Evolutionary conservation across 1,284 basidiomycete species (phyloP).

Genomic region (Phenoliferia sp.): DNA sequence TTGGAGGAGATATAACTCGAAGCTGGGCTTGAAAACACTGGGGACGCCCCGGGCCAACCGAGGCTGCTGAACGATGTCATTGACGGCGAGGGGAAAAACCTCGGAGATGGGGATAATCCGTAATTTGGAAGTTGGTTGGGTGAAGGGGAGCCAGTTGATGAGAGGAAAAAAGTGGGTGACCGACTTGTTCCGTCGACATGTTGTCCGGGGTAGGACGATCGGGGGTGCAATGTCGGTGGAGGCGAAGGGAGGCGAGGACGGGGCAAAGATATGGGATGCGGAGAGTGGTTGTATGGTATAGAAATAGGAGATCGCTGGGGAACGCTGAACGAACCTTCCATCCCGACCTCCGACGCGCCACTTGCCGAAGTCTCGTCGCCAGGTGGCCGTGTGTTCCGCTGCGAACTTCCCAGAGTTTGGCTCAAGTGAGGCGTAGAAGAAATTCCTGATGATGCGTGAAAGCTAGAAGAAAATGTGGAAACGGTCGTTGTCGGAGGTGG

Average conservation of each 20-base stretch:
- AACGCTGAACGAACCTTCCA: not conserved
- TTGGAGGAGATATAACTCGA: constrained; percentile 5
- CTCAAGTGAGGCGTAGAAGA: not conserved
- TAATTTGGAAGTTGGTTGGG: not conserved
- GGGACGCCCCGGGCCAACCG: not conserved
- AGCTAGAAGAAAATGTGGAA: not conserved
- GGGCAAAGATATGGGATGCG: too few species aligned
- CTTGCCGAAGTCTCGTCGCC: not conserved
- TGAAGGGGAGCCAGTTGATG: not conserved
- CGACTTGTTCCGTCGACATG: not conserved
- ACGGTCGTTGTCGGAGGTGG: not conserved
- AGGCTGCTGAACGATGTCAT: not conserved
- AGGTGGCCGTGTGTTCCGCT: not conserved
- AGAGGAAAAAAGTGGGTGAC: not conserved
- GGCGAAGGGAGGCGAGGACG: not conserved
- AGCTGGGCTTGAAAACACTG: not conserved
- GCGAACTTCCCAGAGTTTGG: not conserved
- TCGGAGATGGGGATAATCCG: not conserved
- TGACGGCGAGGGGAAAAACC: not conserved
- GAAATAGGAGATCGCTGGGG: too few species aligned
- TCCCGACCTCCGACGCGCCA: not conserved
- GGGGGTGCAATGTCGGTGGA: not conserved
- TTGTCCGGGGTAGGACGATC: not conserved
- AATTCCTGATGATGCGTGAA: not conserved
- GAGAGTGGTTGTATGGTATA: too few species aligned